Percentiles rank a stretch among this genome's conserved stretches.
phyloP scores from a whole-genome alignment of 495 filamentous ascomycete species.

The Trichoderma parareesei region DNA sequence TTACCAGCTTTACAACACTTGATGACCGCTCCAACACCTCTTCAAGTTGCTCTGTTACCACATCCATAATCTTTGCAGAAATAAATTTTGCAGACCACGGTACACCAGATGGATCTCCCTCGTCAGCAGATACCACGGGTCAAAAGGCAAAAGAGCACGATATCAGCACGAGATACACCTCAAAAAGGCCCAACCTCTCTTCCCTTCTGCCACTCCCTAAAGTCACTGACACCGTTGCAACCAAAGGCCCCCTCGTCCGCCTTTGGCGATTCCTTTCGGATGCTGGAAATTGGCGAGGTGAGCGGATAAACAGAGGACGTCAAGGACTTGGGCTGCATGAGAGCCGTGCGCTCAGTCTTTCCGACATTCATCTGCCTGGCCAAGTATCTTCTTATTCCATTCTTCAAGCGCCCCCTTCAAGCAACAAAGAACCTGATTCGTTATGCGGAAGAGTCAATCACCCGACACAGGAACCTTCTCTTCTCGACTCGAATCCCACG shows the following conservation, averaged over 20 bases:
- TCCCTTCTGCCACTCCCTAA: slow-evolving; percentile 12
- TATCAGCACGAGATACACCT: slow-evolving; percentile 22
- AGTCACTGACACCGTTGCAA: neutral
- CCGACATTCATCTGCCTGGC: neutral
- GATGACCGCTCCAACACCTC: neutral
- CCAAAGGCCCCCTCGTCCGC: slow-evolving; percentile 33
- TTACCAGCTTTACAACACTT: neutral
- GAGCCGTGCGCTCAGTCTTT: slow-evolving; percentile 3
- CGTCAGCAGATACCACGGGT: slow-evolving; percentile 16
- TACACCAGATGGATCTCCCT: slow-evolving; percentile 16
- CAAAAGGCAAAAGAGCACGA: slow-evolving; percentile 10
- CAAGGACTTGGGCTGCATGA: neutral
- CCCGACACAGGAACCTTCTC: slow-evolving; percentile 34
- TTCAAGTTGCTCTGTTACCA: neutral
- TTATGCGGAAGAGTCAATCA: slow-evolving; percentile 33
- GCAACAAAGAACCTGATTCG: slow-evolving; percentile 15
- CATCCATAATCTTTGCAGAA: neutral
- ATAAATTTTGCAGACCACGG: slow-evolving; percentile 8
- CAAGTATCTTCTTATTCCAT: neutral
- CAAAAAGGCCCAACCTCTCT: slow-evolving; percentile 21
- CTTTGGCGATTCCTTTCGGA: slow-evolving; percentile 48
- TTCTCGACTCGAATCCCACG: slow-evolving; percentile 30
- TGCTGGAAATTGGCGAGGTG: slow-evolving; percentile 30
- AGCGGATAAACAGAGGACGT: neutral
- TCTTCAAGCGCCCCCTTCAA: neutral